Evolutionary conservation across 371 early-diverging fungal species (phyloP), one percentile per base, ranked within the genome.

Genomic region (Apophysomyces variabilis): DNA sequence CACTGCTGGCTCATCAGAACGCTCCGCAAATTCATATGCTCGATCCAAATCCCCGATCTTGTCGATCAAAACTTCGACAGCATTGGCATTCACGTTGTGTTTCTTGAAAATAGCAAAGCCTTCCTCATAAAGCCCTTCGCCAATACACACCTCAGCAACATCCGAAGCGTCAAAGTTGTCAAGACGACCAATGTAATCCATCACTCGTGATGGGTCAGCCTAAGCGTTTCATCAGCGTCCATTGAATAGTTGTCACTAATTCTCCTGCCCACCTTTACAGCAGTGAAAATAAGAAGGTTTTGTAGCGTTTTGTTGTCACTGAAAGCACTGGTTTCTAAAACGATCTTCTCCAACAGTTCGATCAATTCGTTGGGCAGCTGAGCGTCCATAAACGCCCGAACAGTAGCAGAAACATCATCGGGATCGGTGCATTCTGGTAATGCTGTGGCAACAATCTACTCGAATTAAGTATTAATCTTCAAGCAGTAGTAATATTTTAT

Each of bases 321-420:
- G 72, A 99, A 99, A 7, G 94, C 88, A 26, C 94, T 89, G 60
- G 84, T 85, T 72, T 96, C 97, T 57, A 98, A 81, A 1, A 99
- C 90, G 71, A 99, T 85, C 88, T 96, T 97, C 76, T 98, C 99
- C 71, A 99, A 78, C 7, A 99, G 84, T 77, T 95, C 97, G 69
- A 99, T 95, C 66, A 99, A 83, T 79, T 98, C 98, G 57, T 93
- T 90, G 14, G 98, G 96, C 38, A 99, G 85, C 60, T 94, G 92
- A 41, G 98, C 97, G 32, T 90, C 90, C 96, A 99, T 98, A 67
- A 99, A 98, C 0, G 98, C 98, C 82, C 97, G 97, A 66, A 99
- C 99, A 11, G 97, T 92, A 58, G 90, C 77, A 3, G 98, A 97
- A 0, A 99, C 98, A 77, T 97, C 96, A 75, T 99, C 99, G 37